phyloP scores from a whole-genome alignment of 108 stramenopile genomes.

The Nannochloropsis granulata region DNA sequence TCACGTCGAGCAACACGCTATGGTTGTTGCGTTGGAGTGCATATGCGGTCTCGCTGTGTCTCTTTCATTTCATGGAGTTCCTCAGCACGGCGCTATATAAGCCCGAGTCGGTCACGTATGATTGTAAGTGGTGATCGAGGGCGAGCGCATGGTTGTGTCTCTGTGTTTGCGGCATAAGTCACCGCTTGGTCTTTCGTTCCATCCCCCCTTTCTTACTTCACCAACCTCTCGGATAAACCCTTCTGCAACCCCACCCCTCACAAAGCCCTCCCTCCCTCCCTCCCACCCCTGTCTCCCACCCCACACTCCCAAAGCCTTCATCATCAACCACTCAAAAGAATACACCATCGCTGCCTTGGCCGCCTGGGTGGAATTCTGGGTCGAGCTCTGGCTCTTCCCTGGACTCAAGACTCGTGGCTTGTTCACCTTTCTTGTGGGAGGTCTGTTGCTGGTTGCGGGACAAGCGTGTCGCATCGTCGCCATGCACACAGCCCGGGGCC shows the following conservation, averaged over 20 bases:
- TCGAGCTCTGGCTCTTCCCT: constrained; percentile 49
- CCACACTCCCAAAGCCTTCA: constrained; percentile 44
- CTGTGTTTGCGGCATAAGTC: neutral
- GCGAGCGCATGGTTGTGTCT: neutral
- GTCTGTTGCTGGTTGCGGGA: constrained; percentile 47
- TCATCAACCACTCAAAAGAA: constrained; percentile 72
- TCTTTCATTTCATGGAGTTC: constrained; percentile 36
- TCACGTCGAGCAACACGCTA: neutral
- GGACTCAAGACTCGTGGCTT: neutral
- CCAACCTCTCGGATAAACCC: neutral
- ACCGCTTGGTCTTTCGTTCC: too few relatives aligned
- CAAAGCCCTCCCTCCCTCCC: too few relatives aligned
- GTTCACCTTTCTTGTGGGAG: constrained; percentile 16
- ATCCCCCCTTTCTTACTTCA: neutral
- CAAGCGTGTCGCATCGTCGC: constrained; percentile 65
- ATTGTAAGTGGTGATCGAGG: constrained; percentile 9
- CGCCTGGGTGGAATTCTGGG: constrained; percentile 62
- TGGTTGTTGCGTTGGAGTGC: constrained; percentile 18
- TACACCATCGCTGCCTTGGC: constrained; percentile 74
- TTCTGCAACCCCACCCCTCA: neutral
- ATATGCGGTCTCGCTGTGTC: constrained; percentile 9
- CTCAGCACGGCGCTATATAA: constrained; percentile 21
- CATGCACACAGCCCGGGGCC: constrained; percentile 74
- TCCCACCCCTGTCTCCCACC: neutral
- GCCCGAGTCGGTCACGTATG: constrained; percentile 20